A percentile compares a stretch with the other conserved stretches of the same genome.
phyloP scores from a whole-genome alignment of 2,329 filamentous ascomycete species.

The Alternaria rosae region DNA sequence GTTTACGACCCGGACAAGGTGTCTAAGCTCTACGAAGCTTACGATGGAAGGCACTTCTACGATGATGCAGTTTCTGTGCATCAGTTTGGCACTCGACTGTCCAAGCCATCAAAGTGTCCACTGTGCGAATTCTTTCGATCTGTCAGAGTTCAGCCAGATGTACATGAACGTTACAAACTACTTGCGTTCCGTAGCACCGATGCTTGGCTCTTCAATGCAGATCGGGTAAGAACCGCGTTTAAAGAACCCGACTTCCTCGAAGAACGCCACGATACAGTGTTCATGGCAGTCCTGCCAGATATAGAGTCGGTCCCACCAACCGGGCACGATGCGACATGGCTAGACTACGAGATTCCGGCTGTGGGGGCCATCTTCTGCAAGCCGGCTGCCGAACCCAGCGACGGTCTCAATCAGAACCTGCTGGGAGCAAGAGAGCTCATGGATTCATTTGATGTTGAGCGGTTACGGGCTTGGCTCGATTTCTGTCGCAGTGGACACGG shows the following conservation, averaged over 20 bases:
- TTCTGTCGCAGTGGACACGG: slow-evolving; percentile 8
- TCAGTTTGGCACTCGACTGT: slow-evolving; percentile 1
- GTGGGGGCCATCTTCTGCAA: slow-evolving; percentile 11
- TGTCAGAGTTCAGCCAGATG: slow-evolving; percentile 9
- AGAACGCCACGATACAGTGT: slow-evolving; percentile 4
- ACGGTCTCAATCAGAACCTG: neutral
- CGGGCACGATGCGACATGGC: slow-evolving; percentile 13
- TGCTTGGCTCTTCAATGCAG: slow-evolving; percentile 14
- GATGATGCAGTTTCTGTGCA: slow-evolving; percentile 5
- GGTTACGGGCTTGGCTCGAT: slow-evolving; percentile 5
- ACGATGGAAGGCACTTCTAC: slow-evolving; percentile 5
- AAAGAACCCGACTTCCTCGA: neutral
- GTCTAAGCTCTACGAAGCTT: neutral
- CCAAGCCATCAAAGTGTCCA: neutral
- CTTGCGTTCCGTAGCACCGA: slow-evolving; percentile 20
- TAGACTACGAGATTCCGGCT: slow-evolving; percentile 16
- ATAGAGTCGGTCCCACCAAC: slow-evolving; percentile 1
- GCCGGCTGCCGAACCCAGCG: neutral
- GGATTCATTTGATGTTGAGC: neutral
- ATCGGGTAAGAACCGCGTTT: neutral
- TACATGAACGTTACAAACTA: slow-evolving; percentile 15
- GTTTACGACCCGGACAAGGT: neutral
- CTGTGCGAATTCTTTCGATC: slow-evolving; percentile 11
- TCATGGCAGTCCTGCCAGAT: slow-evolving; percentile 24
- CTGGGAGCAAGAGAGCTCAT: neutral